Evolutionary conservation across 257 asterid species (phyloP).

Genomic region (Gentiana macrophylla): DNA sequence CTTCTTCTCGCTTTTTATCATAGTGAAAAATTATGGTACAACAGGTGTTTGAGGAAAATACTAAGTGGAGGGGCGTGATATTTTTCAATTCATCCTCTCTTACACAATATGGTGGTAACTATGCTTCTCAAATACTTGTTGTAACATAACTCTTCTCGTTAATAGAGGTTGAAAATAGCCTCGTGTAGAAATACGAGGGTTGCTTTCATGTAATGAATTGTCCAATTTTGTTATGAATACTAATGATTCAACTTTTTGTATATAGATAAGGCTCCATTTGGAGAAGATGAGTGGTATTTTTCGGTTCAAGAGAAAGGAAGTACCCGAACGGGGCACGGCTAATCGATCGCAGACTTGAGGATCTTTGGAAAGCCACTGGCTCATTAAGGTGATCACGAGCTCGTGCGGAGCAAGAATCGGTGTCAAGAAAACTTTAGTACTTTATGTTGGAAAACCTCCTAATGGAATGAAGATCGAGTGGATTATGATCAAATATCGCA

Average conservation of each 20-base stretch:
- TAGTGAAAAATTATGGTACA: too few species aligned
- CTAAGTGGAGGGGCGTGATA: too few species aligned
- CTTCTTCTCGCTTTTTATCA: too few species aligned
- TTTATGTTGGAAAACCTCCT: constrained; percentile 52
- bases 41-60: too few species aligned
- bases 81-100: too few species aligned
- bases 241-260: too few species aligned
- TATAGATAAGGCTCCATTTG: constrained; percentile 37
- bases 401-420: constrained; percentile 44
- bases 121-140: too few species aligned
- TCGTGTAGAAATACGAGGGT: background rate
- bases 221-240: background rate
- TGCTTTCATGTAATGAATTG: background rate
- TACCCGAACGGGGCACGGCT: constrained; percentile 58
- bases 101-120: too few species aligned
- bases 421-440: constrained; percentile 43
- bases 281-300: constrained; percentile 58
- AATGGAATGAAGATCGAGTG: constrained; percentile 39
- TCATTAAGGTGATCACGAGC: constrained; percentile 33
- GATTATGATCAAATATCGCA: constrained; percentile 58
- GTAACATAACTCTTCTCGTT: too few species aligned
- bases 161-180: too few species aligned
- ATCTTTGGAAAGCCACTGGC: constrained; percentile 66
- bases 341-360: constrained; percentile 48
- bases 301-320: constrained; percentile 55